Base-by-base conservation (phyloP, 129 eudicot genomes). In the Flaveria bidentis region DNA sequence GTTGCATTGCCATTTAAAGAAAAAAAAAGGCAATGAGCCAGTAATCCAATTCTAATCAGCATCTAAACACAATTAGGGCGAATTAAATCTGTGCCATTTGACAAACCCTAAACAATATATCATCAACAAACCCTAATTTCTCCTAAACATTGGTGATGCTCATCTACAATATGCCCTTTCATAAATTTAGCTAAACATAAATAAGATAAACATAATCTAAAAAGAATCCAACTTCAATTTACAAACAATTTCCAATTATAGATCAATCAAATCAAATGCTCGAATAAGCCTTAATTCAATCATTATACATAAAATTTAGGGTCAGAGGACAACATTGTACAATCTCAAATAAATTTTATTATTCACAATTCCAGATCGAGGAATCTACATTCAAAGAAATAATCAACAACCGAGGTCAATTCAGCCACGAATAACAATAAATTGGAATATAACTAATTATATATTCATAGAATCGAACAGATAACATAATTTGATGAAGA, bases 61-160 rank as follows among this genome's bases (percentile, higher is more conserved):
- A 44, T 42, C 51, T 22, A 50, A 66, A 36, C 74, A 66, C 20
- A 41, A 33, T 36, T 9, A 11, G 67, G 73, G 67, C 36, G 14
- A 22, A 39, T 52, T 51, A 30, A 15, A 42, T 51, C 44, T 33
- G 53, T 41, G 2, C 51, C 80, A 30, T 49, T 11, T 62, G 14
- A 47, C 49, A 47, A 74, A 60, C 39, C 0, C 5, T 33, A 4
- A 33, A 60, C 36, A 23, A 58, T 22, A 23, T 22, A 60, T 25
- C 14, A 62, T 47, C 17, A 23, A 50, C 72, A 18, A 76, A 65
- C 73, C 73, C 80, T 76, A 76, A 49, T 17, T 64, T 30, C 51
- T 46, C 71, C 6, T 5, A 26, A 17, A 28, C 22, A 25, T 53
- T 23, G n/a, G n/a, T 52, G 42, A 53, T 23, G 16, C 49, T 16